Base-by-base conservation (phyloP, 352 stramenopile species). In the Globisporangium paroecandrum region DNA sequence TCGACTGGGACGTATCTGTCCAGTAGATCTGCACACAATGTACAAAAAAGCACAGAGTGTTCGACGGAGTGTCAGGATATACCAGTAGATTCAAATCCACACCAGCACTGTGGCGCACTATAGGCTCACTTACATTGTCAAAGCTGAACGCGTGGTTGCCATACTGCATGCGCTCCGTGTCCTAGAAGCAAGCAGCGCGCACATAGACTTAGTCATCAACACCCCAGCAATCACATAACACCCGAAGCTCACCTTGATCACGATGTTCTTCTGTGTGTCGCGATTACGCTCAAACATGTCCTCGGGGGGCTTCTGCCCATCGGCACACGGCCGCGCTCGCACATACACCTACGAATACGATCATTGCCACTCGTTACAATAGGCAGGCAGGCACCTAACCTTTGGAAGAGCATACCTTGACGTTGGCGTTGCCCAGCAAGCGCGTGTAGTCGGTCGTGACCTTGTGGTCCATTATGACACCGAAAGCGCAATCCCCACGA, bases 91-190 rank as follows among this genome's bases (percentile, higher is more conserved):
- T 18, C 3, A 12, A 38, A 13, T 47, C 46, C 6, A 43, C 27
- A 32, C 27, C 0, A 32, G 27, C 3, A 32, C 2, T 4, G 6
- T 32, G 27, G 27, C 27, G 27, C 27, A 32, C 27, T 32, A 32
- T 32, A 24, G 20, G 15, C 36, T 24, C 10, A 2, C 25, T 32
- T 74, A 89, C 82, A 55, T 94, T 89, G 61, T 94, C 87, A 62
- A 94, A 94, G 55, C 84, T 93, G 64, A 94, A 94, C 4, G 87
- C 87, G 71, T 94, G 87, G 65, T 94, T 92, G 24, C 85, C 87
- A 27, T 94, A 93, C 72, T 94, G 87, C 78, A 92, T 91, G 43
- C 83, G 82, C 62, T 94, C 87, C 1, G 84, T 90, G 66, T 94
- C 85, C 82, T 90, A 71, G 70, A 18, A 36, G 13, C 24, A 15